phyloP scores from a whole-genome alignment of 1,139 yeast genomes.

The Arxiozyma slooffiae region DNA sequence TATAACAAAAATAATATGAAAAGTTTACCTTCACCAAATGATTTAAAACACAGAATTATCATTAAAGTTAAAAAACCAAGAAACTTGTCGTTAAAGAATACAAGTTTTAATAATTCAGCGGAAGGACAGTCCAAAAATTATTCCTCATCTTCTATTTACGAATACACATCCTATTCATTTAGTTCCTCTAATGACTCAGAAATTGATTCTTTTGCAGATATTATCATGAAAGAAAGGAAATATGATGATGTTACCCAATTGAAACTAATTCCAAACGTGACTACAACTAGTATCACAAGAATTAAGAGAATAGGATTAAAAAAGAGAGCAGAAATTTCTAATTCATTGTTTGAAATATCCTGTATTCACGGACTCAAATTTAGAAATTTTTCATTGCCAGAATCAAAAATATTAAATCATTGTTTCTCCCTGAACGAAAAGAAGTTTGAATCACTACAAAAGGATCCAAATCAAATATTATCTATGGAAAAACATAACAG shows the following conservation, averaged over 20 bases:
- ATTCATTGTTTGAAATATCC: constrained; percentile 54
- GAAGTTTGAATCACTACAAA: constrained; percentile 50
- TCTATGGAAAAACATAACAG: constrained; percentile 69
- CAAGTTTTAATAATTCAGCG: neutral
- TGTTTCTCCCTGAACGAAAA: constrained; percentile 82
- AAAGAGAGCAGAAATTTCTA: constrained; percentile 34
- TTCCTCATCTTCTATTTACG: constrained; percentile 10
- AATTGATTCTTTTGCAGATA: constrained; percentile 5
- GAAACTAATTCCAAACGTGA: constrained; percentile 1
- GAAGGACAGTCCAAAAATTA: neutral
- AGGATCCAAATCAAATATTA: constrained; percentile 44
- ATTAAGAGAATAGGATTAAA: constrained; percentile 18
- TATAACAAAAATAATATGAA: constrained; percentile 8
- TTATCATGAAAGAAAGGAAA: neutral
- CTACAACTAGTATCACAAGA: constrained; percentile 11
- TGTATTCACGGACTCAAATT: constrained; percentile 65
- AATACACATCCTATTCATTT: constrained; percentile 15
- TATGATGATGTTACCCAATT: constrained; percentile 6
- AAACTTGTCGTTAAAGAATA: neutral
- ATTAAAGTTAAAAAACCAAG: constrained; percentile 65
- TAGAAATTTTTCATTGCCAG: constrained; percentile 75
- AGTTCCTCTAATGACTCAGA: constrained; percentile 21
- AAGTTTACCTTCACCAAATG: constrained; percentile 61
- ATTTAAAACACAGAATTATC: constrained; percentile 57
- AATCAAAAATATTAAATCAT: constrained; percentile 71